Evolutionary conservation across 1,284 basidiomycete genomes (phyloP).

Genomic region (Austroboletus niveus): DNA sequence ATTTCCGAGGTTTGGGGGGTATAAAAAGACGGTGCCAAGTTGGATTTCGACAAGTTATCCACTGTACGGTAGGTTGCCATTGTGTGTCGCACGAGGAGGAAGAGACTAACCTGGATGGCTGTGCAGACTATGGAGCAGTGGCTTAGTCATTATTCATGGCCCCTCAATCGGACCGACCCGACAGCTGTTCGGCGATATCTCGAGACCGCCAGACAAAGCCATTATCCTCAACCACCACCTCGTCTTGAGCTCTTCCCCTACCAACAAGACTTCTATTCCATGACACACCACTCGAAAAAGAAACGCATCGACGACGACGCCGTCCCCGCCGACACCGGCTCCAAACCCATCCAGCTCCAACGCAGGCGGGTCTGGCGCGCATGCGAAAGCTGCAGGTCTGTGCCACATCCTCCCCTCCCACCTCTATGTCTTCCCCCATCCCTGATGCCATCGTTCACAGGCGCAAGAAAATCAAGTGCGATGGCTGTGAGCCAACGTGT

Average conservation of each 20-base stretch:
- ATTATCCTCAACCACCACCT: constrained; percentile 18
- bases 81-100: constrained; percentile 15
- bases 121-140: constrained; percentile 21
- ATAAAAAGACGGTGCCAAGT: constrained; percentile 31
- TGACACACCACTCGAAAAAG: constrained; percentile 64
- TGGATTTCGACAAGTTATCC: constrained; percentile 1
- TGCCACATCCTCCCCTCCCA: constrained; percentile 20
- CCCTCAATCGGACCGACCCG: constrained; percentile 36
- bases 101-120: constrained; percentile 24
- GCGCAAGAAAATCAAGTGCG: constrained; percentile 88
- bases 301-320: constrained; percentile 63
- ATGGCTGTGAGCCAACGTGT: constrained; percentile 81
- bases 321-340: constrained; percentile 48
- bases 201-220: constrained; percentile 19
- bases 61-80: constrained; percentile 18
- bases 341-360: constrained; percentile 72
- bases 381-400: constrained; percentile 81
- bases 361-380: constrained; percentile 77
- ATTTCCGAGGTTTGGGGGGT: constrained; percentile 29
- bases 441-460: constrained; percentile 40
- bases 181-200: constrained; percentile 35
- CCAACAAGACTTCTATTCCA: constrained; percentile 47
- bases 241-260: constrained; percentile 41
- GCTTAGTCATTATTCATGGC: constrained; percentile 35
- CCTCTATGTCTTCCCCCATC: constrained; percentile 15